These are phyloP conservation scores for Sporothrix brunneoviolacea DNA, from an alignment of 2,329 filamentous ascomycete genomes.

Conservation along the genomic window DNA sequence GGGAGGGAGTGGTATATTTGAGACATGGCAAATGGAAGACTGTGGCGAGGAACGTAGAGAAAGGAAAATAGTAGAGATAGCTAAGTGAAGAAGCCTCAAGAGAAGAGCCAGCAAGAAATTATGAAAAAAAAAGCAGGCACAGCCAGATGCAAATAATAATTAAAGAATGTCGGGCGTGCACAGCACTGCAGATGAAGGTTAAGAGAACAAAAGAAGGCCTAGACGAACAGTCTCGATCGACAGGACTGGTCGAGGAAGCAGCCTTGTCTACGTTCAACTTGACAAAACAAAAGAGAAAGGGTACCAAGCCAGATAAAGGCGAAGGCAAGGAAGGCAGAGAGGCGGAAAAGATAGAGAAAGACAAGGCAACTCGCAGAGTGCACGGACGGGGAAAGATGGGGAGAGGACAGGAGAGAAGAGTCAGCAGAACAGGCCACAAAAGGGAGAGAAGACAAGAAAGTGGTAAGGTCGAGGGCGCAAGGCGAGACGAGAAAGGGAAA, in stretches of 20 bases:
- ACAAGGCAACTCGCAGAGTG: not conserved
- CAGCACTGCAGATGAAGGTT: conserved; percentile 1
- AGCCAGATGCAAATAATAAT: not conserved
- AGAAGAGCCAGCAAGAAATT: not conserved
- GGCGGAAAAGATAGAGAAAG: not conserved
- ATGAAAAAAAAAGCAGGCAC: conserved; percentile 3
- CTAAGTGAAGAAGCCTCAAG: not conserved
- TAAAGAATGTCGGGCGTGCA: conserved; percentile 5
- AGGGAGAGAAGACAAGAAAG: not conserved
- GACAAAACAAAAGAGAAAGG: not conserved
- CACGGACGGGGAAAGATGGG: not conserved
- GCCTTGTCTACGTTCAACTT: not conserved
- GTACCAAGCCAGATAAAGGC: not conserved
- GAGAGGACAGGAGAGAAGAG: too few relatives aligned
- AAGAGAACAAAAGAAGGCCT: conserved; percentile 1
- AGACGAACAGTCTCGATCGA: conserved; percentile 3
- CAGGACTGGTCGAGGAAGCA: conserved; percentile 3
- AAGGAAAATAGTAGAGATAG: conserved; percentile 1
- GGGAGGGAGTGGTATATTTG: conserved; percentile 30
- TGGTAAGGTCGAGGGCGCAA: not conserved
- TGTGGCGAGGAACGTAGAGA: conserved; percentile 14
- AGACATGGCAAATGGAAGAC: too few relatives aligned
- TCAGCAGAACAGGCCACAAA: conserved; percentile 7
- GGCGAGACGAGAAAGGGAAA: not conserved
- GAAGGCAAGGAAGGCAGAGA: not conserved